phyloP scores from a whole-genome alignment of 129 eudicot species.

The Artemisia tridentata region DNA sequence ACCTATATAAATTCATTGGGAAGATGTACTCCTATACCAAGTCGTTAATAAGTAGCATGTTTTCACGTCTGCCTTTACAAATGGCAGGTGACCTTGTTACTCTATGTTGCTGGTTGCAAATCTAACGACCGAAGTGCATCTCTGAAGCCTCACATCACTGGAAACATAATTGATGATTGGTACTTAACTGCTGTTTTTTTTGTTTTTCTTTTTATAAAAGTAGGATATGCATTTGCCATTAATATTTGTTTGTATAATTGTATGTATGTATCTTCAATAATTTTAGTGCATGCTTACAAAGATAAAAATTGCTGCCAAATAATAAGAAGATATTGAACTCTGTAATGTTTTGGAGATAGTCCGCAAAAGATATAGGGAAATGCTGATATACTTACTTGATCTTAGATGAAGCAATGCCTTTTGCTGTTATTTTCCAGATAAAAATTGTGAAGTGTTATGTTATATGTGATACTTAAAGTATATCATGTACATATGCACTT shows the following conservation, averaged over 20 bases:
- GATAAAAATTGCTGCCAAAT: too few species aligned
- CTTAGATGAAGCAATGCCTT: too few species aligned
- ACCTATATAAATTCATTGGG: not conserved
- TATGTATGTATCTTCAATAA: too few species aligned
- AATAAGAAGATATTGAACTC: conserved; percentile 5
- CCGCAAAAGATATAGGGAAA: too few species aligned
- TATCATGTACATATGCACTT: too few species aligned
- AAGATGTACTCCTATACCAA: conserved; percentile 3
- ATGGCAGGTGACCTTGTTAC: conserved; percentile 72
- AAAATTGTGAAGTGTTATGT: too few species aligned
- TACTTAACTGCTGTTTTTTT: conserved; percentile 22
- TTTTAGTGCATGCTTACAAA: too few species aligned
- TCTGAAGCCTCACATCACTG: conserved; percentile 69
- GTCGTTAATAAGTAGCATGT: not conserved
- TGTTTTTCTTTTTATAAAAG: not conserved
- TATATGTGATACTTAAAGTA: too few species aligned
- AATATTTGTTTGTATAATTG: not conserved
- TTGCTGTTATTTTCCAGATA: too few species aligned
- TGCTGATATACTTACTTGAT: too few species aligned
- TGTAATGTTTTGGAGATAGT: not conserved
- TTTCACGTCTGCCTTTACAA: not conserved
- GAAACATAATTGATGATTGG: conserved; percentile 86
- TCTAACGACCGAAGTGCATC: conserved; percentile 70
- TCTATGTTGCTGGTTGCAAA: conserved; percentile 58
- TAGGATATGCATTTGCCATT: conserved; percentile 9